These are phyloP conservation scores for Penicillium frequentans DNA, from an alignment of 2,329 filamentous ascomycete genomes.

Conservation along the genomic window DNA sequence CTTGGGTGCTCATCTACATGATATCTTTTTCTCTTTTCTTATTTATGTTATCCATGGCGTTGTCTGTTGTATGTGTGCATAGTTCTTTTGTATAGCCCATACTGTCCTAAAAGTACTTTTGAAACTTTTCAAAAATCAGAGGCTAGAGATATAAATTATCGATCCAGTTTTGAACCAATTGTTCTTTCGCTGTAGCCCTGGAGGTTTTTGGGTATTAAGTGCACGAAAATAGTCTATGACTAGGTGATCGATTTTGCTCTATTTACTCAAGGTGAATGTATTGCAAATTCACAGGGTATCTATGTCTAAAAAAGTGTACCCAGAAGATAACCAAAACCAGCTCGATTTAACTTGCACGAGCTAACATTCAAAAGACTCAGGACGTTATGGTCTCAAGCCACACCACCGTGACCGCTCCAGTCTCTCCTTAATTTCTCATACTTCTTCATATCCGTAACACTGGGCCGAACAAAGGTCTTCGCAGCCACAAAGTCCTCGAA, in stretches of 20 bases:
- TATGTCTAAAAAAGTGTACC: neutral
- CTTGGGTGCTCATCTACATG: constrained; percentile 19
- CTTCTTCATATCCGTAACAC: constrained; percentile 58
- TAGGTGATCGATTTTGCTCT: neutral
- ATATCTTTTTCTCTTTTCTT: constrained; percentile 22
- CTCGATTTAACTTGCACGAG: constrained; percentile 1
- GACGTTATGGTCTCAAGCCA: constrained; percentile 20
- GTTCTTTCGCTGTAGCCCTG: neutral
- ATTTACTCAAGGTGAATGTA: neutral
- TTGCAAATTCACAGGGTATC: constrained; percentile 1
- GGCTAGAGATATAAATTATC: neutral
- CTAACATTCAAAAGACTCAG: neutral
- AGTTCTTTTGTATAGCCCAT: constrained; percentile 6
- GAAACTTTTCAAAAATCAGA: neutral
- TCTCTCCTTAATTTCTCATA: constrained; percentile 57
- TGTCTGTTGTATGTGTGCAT: constrained; percentile 27
- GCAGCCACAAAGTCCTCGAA: constrained; percentile 45
- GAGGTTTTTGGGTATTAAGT: neutral
- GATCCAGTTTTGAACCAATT: neutral
- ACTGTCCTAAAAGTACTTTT: constrained; percentile 2
- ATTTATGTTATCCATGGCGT: constrained; percentile 28
- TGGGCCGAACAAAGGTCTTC: constrained; percentile 44
- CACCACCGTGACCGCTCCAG: constrained; percentile 41
- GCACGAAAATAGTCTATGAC: neutral
- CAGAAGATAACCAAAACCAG: neutral